phyloP scores from a whole-genome alignment of 202 grass and related monocot species.

The Zizania palustris region DNA sequence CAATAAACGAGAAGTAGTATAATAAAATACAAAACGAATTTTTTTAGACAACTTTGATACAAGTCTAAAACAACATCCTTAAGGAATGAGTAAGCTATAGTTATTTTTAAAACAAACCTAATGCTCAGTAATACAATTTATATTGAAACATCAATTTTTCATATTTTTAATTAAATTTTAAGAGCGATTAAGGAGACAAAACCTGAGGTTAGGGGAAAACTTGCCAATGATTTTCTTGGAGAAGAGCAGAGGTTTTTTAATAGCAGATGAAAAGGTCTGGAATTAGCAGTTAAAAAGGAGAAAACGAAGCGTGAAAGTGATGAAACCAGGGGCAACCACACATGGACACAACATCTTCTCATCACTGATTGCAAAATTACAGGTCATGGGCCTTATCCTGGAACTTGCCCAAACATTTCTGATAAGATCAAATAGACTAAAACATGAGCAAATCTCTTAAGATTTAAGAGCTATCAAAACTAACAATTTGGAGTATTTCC shows the following conservation, averaged over 20 bases:
- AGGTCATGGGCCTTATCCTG: neutral
- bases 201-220: no score
- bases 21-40: no score
- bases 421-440: neutral
- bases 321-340: neutral
- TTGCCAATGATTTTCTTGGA: slow-evolving; percentile 20
- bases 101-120: no score
- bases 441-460: no score
- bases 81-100: no score
- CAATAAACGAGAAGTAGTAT: no score
- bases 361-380: neutral
- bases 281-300: neutral
- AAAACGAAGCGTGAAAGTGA: neutral
- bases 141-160: no score
- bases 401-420: neutral
- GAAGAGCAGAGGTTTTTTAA: neutral
- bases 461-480: neutral
- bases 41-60: no score
- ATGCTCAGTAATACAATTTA: no score
- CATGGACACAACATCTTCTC: neutral
- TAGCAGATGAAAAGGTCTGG: neutral
- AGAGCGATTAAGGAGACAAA: no score
- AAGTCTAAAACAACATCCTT: no score
- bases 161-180: no score
- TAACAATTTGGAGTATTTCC: neutral